These are phyloP conservation scores for Podila minutissima DNA, from an alignment of 192 early-diverging fungal genomes.

Conservation along the genomic window DNA sequence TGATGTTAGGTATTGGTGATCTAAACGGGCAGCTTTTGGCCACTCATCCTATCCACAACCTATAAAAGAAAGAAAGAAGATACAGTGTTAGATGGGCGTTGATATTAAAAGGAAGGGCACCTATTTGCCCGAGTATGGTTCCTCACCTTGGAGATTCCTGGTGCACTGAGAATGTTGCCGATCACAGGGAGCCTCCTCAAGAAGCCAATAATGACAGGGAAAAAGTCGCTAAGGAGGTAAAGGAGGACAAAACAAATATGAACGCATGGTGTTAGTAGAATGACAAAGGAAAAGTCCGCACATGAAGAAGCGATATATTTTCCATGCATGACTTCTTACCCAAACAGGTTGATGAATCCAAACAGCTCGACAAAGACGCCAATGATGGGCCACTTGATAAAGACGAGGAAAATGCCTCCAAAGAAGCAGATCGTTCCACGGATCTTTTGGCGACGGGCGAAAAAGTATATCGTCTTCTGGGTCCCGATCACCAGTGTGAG, in stretches of 20 bases:
- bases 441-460: slow-evolving; percentile 86
- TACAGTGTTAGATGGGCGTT: not conserved
- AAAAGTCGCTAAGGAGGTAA: slow-evolving; percentile 83
- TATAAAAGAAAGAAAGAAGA: slow-evolving; percentile 15
- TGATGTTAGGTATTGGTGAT: too few species aligned
- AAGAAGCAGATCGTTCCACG: slow-evolving; percentile 92
- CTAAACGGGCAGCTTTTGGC: slow-evolving; percentile 69
- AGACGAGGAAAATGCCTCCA: slow-evolving; percentile 87
- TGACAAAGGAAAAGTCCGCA: not conserved
- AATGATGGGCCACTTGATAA: slow-evolving; percentile 89
- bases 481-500: slow-evolving; percentile 91
- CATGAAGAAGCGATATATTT: too few species aligned
- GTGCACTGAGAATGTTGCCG: slow-evolving; percentile 86
- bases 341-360: slow-evolving; percentile 98
- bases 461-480: slow-evolving; percentile 88
- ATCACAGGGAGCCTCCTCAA: slow-evolving; percentile 90
- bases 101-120: not conserved
- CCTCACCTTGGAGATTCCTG: slow-evolving; percentile 79
- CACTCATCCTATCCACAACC: slow-evolving; percentile 62
- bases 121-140: not conserved
- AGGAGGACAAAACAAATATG: not conserved
- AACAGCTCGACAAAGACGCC: slow-evolving; percentile 91
- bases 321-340: slow-evolving; percentile 57
- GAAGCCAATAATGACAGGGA: slow-evolving; percentile 91
- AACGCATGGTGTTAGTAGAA: too few species aligned